A percentile compares a stretch with the other conserved stretches of the same genome.
These are phyloP conservation scores for Pugionium dolabratum DNA, from an alignment of 345 rosid species.

Conservation along the genomic window DNA sequence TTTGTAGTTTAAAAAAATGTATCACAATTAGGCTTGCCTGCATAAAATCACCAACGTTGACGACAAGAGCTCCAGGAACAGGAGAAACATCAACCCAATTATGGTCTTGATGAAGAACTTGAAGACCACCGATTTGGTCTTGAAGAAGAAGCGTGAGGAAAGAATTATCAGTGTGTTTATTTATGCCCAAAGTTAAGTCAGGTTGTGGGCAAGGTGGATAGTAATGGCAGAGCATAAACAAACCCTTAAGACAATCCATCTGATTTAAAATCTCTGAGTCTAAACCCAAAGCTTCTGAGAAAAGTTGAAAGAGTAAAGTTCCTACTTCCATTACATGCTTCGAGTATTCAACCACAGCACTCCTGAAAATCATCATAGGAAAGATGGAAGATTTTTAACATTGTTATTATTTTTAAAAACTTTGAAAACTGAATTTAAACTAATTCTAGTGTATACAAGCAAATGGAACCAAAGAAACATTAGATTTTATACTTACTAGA, in stretches of 20 bases:
- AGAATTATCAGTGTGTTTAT: conserved; percentile 39
- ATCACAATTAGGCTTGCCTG: conserved; percentile 24
- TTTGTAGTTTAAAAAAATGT: background rate
- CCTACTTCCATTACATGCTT: conserved; percentile 34
- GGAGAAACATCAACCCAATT: conserved; percentile 43
- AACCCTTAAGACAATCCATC: conserved; percentile 32
- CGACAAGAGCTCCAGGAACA: conserved; percentile 37
- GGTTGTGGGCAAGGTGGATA: conserved; percentile 50
- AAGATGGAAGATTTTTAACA: too few species aligned
- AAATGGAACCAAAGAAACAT: too few species aligned
- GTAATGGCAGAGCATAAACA: conserved; percentile 36
- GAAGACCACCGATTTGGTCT: conserved; percentile 48
- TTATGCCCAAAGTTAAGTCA: conserved; percentile 37
- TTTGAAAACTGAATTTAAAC: too few species aligned
- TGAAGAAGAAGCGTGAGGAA: conserved; percentile 42
- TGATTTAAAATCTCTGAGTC: conserved; percentile 21
- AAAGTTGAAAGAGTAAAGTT: conserved; percentile 21
- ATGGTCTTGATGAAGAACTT: conserved; percentile 37
- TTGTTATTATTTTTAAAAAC: too few species aligned
- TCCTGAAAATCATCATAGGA: conserved; percentile 1
- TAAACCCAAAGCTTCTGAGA: conserved; percentile 47
- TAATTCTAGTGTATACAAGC: too few species aligned
- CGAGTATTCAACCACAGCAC: conserved; percentile 32
- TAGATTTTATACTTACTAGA: too few species aligned
- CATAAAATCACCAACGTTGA: conserved; percentile 44